These are phyloP conservation scores for Schwanniomyces pseudopolymorphus DNA, from an alignment of 805 yeast species.

Conservation along the genomic window DNA sequence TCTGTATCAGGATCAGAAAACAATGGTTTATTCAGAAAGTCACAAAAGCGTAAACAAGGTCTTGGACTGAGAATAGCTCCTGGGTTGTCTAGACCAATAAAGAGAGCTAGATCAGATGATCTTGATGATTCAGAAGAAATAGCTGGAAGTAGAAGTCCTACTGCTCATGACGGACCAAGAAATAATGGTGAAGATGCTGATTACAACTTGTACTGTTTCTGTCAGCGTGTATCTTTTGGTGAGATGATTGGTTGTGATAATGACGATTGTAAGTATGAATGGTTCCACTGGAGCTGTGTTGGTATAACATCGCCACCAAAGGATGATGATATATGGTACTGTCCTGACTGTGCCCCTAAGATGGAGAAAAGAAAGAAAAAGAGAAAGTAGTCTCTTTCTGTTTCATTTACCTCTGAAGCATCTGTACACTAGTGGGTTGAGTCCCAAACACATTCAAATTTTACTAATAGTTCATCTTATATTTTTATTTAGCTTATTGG, in stretches of 20 bases:
- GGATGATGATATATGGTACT: slow-evolving; percentile 82
- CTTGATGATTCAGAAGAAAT: slow-evolving; percentile 15
- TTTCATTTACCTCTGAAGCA: not conserved
- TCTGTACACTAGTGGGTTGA: not conserved
- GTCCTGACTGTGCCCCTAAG: slow-evolving; percentile 72
- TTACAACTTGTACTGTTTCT: slow-evolving; percentile 71
- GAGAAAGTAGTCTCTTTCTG: slow-evolving; percentile 22
- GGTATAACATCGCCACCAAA: slow-evolving; percentile 86
- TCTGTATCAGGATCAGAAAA: slow-evolving; percentile 15
- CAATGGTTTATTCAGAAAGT: slow-evolving; percentile 13
- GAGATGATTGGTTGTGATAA: slow-evolving; percentile 98
- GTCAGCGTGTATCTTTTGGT: slow-evolving; percentile 94
- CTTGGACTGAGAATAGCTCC: slow-evolving; percentile 5
- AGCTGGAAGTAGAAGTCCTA: slow-evolving; percentile 4
- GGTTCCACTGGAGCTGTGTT: slow-evolving; percentile 97
- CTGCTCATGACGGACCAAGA: slow-evolving; percentile 17
- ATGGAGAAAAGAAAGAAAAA: slow-evolving; percentile 46
- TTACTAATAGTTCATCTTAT: not conserved
- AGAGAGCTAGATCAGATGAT: slow-evolving; percentile 22
- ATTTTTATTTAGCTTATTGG: not conserved
- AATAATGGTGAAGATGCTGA: slow-evolving; percentile 46
- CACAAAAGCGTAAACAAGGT: slow-evolving; percentile 27
- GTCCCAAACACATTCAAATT: not conserved
- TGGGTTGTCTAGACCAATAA: slow-evolving; percentile 14
- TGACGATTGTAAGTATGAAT: slow-evolving; percentile 80